Conservation (phyloP, 768 basidiomycete species). For the Leucosporidium yakuticum region DNA sequence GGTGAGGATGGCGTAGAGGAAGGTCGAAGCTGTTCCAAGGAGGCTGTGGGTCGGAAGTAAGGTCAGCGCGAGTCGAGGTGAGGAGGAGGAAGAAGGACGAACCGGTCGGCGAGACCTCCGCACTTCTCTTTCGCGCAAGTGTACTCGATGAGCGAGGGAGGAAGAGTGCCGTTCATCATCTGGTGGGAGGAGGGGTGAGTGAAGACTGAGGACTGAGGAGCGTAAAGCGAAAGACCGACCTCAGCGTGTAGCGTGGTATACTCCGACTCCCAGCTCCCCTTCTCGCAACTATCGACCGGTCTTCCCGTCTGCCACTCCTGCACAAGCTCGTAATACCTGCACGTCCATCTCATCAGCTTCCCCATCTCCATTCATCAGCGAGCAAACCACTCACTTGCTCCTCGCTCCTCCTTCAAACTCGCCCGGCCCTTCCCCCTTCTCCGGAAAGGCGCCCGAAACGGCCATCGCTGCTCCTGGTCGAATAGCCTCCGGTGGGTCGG, state of each 20-base stretch:
- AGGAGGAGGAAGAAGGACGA: not conserved
- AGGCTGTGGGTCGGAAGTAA: not conserved
- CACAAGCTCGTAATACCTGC: slow-evolving; percentile 24
- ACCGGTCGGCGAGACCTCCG: slow-evolving; percentile 29
- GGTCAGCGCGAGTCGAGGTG: not conserved
- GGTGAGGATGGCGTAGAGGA: slow-evolving; percentile 20
- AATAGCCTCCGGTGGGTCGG: slow-evolving; percentile 11
- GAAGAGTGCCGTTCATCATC: slow-evolving; percentile 8
- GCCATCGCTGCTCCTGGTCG: not conserved
- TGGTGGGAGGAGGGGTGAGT: not conserved
- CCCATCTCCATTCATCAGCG: not conserved
- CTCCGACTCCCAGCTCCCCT: slow-evolving; percentile 23
- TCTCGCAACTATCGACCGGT: slow-evolving; percentile 15
- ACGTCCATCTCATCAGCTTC: not conserved
- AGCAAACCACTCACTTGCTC: slow-evolving; percentile 12
- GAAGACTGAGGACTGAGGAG: not conserved
- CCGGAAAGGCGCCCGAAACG: not conserved
- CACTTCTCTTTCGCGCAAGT: slow-evolving; percentile 9
- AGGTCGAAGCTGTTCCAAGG: slow-evolving; percentile 12
- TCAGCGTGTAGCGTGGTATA: slow-evolving; percentile 15
- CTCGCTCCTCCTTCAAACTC: slow-evolving; percentile 3
- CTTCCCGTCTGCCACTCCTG: slow-evolving; percentile 22
- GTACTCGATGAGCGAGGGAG: slow-evolving; percentile 18
- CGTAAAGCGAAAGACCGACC: not conserved
- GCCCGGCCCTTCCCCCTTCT: slow-evolving; percentile 5